Percentiles rank a stretch among this genome's conserved stretches.
These are phyloP conservation scores for Monosporascus sp. DNA, from an alignment of 2,329 filamentous ascomycete genomes.

Conservation along the genomic window DNA sequence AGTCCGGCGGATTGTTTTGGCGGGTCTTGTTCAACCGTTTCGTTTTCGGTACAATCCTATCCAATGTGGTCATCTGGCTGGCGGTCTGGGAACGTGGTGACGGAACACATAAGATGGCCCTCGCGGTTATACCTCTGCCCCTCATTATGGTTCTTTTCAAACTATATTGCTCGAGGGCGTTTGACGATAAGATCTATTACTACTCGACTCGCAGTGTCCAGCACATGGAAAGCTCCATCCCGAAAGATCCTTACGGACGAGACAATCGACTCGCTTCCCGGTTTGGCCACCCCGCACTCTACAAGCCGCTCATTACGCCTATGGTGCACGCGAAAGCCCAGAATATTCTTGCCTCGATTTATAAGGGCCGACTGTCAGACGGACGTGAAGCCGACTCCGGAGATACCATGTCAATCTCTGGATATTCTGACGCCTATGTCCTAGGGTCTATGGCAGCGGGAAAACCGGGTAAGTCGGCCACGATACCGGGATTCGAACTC, in stretches of 20 bases:
- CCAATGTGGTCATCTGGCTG: conserved; percentile 73
- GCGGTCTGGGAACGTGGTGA: conserved; percentile 68
- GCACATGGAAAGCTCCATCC: conserved; percentile 39
- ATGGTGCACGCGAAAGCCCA: conserved; percentile 94
- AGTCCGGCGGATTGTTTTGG: conserved; percentile 93
- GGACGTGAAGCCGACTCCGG: conserved; percentile 55
- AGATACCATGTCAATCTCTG: conserved; percentile 55
- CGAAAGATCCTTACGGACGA: conserved; percentile 46
- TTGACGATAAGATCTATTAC: conserved; percentile 76
- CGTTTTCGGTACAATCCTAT: conserved; percentile 73
- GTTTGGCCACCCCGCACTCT: conserved; percentile 88
- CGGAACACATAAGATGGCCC: conserved; percentile 57
- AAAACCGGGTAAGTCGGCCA: conserved; percentile 41
- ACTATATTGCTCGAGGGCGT: conserved; percentile 69
- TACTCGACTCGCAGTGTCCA: conserved; percentile 63
- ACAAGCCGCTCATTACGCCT: conserved; percentile 82
- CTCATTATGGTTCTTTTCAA: conserved; percentile 82
- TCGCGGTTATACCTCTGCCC: conserved; percentile 66
- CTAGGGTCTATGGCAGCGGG: conserved; percentile 70
- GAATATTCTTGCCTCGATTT: conserved; percentile 79
- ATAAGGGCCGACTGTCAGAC: conserved; percentile 72
- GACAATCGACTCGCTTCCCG: conserved; percentile 68
- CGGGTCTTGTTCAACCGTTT: conserved; percentile 88
- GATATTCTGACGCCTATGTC: conserved; percentile 77
- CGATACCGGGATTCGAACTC: conserved; percentile 76